These are phyloP conservation scores for Eimeria sp. DNA, from an alignment of 169 alveolate species.

Conservation along the genomic window DNA sequence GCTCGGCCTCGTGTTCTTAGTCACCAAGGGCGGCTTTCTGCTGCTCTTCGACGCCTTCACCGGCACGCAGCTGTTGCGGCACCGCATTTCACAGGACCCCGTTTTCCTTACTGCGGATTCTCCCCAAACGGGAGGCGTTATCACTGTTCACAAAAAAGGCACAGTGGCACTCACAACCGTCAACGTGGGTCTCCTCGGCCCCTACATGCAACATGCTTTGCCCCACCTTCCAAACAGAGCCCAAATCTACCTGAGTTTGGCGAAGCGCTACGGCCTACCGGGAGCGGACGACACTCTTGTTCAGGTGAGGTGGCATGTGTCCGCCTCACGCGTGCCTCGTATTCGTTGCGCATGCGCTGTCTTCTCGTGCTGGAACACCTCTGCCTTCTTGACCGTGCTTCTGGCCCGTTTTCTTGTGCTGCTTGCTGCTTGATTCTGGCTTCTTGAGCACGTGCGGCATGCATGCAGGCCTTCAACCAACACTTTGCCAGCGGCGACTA, in stretches of 20 bases:
- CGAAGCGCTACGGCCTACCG: constrained; percentile 83
- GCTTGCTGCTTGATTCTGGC: not conserved
- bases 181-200: constrained; percentile 56
- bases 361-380: not conserved
- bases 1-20: constrained; percentile 88
- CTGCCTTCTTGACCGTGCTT: not conserved
- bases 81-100: constrained; percentile 84
- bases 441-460: not conserved
- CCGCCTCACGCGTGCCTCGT: not conserved
- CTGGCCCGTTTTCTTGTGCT: not conserved
- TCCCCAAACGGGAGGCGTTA: constrained; percentile 87
- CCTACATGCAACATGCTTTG: constrained; percentile 70
- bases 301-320: constrained; percentile 34
- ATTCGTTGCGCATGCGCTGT: not conserved
- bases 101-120: constrained; percentile 85
- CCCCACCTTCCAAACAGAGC: constrained; percentile 78
- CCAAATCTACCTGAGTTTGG: constrained; percentile 80
- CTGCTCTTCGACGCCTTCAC: constrained; percentile 88
- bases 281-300: constrained; percentile 83
- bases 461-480: constrained; percentile 85
- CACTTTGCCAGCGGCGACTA: constrained; percentile 87
- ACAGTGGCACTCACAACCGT: constrained; percentile 84
- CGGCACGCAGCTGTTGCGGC: constrained; percentile 85
- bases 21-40: constrained; percentile 91
- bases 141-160: constrained; percentile 88